A percentile compares a stretch with the other conserved stretches of the same genome.
Evolutionary conservation across 257 asterid genomes (phyloP).

Genomic region (Capsicum chinense): DNA sequence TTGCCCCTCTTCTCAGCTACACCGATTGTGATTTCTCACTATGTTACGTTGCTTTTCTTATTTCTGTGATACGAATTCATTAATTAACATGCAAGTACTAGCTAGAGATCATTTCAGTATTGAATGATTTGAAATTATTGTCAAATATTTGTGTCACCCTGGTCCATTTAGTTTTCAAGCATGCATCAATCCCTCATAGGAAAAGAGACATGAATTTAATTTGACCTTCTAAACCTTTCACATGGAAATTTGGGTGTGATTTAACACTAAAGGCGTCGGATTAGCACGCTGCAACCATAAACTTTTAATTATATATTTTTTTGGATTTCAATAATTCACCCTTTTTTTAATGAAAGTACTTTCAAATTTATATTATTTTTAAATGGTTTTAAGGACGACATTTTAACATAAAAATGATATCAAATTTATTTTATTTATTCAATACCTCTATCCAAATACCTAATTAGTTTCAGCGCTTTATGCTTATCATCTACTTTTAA

Average conservation of each 20-base stretch:
- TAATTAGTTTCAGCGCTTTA: background rate
- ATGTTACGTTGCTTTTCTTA: background rate
- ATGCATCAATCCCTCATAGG: background rate
- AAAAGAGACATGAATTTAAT: background rate
- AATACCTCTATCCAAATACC: background rate
- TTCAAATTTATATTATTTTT: no score
- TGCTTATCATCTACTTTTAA: background rate
- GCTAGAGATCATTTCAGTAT: background rate
- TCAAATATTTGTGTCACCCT: background rate
- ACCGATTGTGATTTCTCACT: slow-evolving; percentile 23
- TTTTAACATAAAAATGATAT: background rate
- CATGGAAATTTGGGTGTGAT: background rate
- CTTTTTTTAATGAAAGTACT: no score
- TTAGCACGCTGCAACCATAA: background rate
- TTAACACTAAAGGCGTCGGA: background rate
- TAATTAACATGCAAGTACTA: background rate
- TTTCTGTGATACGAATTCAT: background rate
- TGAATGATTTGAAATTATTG: slow-evolving; percentile 27
- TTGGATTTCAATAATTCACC: no score
- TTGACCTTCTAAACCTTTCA: background rate
- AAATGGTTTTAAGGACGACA: no score
- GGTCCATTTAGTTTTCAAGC: background rate
- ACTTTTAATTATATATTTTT: no score
- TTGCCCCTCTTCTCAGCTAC: slow-evolving; percentile 14
- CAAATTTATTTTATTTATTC: background rate